Evolutionary conservation across 495 filamentous ascomycete species (phyloP), one percentile per base, ranked within the genome.

Genomic region (Chlorociboria aeruginascens): DNA sequence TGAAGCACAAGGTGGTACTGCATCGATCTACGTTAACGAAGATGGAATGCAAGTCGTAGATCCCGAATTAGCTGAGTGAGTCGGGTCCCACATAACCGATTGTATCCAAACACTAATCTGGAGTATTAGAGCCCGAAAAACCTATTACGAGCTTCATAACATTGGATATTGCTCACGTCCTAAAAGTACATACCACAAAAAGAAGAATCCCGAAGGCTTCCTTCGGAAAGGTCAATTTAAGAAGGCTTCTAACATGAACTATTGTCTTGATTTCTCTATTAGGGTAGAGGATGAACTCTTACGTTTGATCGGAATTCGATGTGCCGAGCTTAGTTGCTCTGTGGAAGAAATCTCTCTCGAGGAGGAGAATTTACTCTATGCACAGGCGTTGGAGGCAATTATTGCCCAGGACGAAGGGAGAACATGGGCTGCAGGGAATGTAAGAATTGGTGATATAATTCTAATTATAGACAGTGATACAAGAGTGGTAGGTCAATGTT

Each of bases 191-290:
- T 49, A 29, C 10, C 31, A 42, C 17, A 41, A 40, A 13, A 36
- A 32, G 16, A 36, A 41, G 30, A 66, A 60, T 28, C 58, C 61
- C 14, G 52, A 44, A 33, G 50, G 57, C 49, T 82, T 80, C 58
- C 51, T 74, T 20, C 71, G 79, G 8, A 65, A 71, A 6, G 79
- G 79, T 32, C 80, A 82, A 61, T 83, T 83, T 68, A 82, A 83
- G 67, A 83, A 82, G 57, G 79, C 79, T 16, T 80, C 76, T 33
- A 83, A 83, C 63, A 83, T 83, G 79, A 82, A 83, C 61, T 83
- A 78, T 43, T 74, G 70, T 12, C 59, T 83, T 52, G 65, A 68
- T 58, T 58, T 77, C 35, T 79, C 74, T 54, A 72, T 70, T 44
- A 60, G 69, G 7, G 72, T 82, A 30, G 79, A 82, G 55, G 73